Conservation (phyloP, 129 eudicot species). For the Saposhnikovia divaricata region DNA sequence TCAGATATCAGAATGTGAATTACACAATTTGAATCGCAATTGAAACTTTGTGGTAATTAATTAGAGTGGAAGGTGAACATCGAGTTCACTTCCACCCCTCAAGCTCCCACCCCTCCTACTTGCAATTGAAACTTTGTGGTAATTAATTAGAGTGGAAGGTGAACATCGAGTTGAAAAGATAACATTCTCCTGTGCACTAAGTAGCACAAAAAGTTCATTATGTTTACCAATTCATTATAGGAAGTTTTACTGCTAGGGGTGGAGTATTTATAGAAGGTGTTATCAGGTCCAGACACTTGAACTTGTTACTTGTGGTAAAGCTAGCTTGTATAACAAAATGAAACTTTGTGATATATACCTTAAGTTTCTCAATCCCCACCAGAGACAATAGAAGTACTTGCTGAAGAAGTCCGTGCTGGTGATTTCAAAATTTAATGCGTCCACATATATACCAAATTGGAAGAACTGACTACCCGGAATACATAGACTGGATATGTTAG, state of each 20-base stretch:
- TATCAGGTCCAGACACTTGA: neutral
- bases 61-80: neutral
- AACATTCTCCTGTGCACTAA: constrained; percentile 1
- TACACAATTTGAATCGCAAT: neutral
- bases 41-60: neutral
- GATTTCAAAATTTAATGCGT: constrained; percentile 36
- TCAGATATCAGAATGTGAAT: neutral
- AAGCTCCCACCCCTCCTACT: no score
- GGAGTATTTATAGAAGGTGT: neutral
- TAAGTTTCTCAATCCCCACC: constrained; percentile 71
- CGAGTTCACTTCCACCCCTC: no score
- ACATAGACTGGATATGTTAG: constrained; percentile 47
- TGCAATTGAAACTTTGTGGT: neutral
- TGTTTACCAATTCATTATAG: neutral
- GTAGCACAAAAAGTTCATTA: neutral
- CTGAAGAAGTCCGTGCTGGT: constrained; percentile 36
- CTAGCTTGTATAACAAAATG: no score
- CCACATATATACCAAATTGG: constrained; percentile 42
- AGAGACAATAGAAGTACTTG: constrained; percentile 58
- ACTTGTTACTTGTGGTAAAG: neutral
- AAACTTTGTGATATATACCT: constrained; percentile 33
- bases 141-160: neutral
- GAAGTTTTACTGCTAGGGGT: neutral
- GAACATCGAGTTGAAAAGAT: neutral
- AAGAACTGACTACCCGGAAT: constrained; percentile 29